These are phyloP conservation scores for Podaxis sp. DNA, from an alignment of 768 basidiomycete species.

Conservation along the genomic window DNA sequence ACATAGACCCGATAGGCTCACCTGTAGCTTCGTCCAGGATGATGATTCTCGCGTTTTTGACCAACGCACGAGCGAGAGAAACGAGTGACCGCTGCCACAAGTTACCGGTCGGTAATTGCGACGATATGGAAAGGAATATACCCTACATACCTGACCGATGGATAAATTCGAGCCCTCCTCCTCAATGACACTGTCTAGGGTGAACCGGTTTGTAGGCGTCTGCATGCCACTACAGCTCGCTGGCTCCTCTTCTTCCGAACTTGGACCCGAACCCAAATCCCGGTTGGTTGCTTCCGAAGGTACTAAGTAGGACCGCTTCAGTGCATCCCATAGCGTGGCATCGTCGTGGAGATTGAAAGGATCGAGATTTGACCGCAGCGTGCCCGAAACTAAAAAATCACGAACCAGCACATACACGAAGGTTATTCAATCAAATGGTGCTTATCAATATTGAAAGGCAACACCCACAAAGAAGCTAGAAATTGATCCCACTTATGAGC, in stretches of 20 bases:
- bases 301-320: constrained; percentile 80
- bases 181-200: constrained; percentile 78
- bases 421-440: background rate
- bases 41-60: constrained; percentile 79
- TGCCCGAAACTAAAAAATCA: constrained; percentile 59
- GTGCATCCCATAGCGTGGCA: constrained; percentile 79
- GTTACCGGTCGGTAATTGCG: background rate
- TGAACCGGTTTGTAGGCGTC: constrained; percentile 60
- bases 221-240: constrained; percentile 39
- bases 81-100: constrained; percentile 66
- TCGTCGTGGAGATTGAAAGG: constrained; percentile 84
- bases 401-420: background rate
- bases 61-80: constrained; percentile 83
- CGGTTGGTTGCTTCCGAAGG: constrained; percentile 6
- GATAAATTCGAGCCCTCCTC: constrained; percentile 85
- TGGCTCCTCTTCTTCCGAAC: constrained; percentile 27
- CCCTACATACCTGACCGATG: constrained; percentile 52
- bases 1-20: constrained; percentile 16
- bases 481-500: constrained; percentile 11
- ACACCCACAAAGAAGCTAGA: constrained; percentile 42
- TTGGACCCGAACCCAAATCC: constrained; percentile 35
- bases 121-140: no score
- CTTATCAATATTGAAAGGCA: background rate
- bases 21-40: constrained; percentile 90
- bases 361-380: constrained; percentile 83